A percentile compares a stretch with the other conserved stretches of the same genome.
Conservation (phyloP, 495 filamentous ascomycete genomes). For the Aspergillus avenaceus region DNA sequence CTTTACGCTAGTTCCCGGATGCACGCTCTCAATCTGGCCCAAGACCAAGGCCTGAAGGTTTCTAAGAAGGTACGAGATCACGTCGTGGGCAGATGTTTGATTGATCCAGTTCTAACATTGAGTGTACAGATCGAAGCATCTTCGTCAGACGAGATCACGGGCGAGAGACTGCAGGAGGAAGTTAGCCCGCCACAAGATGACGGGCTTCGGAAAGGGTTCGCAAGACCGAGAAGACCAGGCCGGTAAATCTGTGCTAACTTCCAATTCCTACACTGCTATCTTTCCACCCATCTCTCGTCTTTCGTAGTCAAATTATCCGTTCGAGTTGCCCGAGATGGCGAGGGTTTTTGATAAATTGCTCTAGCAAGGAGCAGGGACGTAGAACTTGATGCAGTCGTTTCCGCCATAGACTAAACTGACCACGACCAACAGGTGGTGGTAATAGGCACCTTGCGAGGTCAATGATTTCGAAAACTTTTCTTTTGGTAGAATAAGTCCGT, state of each 20-base stretch:
- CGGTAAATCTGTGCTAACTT: constrained; percentile 24
- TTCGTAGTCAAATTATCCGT: constrained; percentile 12
- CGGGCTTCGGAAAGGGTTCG: constrained; percentile 65
- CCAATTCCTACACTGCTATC: background rate
- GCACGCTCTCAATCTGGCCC: constrained; percentile 63
- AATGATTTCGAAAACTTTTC: constrained; percentile 71
- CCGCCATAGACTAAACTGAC: background rate
- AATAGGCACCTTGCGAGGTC: constrained; percentile 16
- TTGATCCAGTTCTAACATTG: constrained; percentile 10
- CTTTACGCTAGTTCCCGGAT: constrained; percentile 82
- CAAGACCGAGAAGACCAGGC: constrained; percentile 86
- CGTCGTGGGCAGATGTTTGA: constrained; percentile 7
- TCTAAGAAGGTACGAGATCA: constrained; percentile 60
- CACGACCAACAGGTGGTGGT: constrained; percentile 9
- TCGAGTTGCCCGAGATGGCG: background rate
- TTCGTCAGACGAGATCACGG: constrained; percentile 74
- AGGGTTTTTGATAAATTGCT: background rate
- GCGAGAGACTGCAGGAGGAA: constrained; percentile 65
- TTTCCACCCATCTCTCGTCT: constrained; percentile 3
- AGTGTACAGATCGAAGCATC: constrained; percentile 57
- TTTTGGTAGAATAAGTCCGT: constrained; percentile 92
- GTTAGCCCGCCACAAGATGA: constrained; percentile 65
- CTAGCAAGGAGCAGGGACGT: constrained; percentile 3
- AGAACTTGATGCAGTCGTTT: constrained; percentile 2
- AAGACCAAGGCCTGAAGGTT: constrained; percentile 65